Evolutionary conservation across 257 asterid species (phyloP), one percentile per base, ranked within the genome.

Genomic region (Nicotiana knightiana): DNA sequence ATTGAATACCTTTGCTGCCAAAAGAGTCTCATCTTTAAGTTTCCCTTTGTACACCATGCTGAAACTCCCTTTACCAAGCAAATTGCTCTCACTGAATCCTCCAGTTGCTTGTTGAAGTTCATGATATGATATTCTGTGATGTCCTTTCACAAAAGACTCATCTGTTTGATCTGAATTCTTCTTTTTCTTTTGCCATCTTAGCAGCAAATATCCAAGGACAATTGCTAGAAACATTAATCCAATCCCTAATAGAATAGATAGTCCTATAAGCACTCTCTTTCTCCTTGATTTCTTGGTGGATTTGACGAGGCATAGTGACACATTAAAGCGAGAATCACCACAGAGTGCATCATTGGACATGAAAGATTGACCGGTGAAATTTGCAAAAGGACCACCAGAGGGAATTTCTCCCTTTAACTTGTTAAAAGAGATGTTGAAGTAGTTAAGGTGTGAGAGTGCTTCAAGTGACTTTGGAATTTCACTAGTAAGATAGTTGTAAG

Each of bases 1-100:
- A 43, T 82, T 77, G 87, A 85, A 82, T 58, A 85, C 81, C 83
- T 85, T 85, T 12, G 79, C 85, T 5, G 82, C 87, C 35, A 85
- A 37, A 30, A 46, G 70, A 67, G 64, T 58, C 16, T 80, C 70
- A 24, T 76, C 77, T 17, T 30, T 8, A 18, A 81, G 66, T 11
- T 33, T 12, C 35, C 68, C 81, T 77, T 66, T 81, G 57, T 85
- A 85, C 15, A 85, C 82, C 6, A 80, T 67, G 71, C 85, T 82
- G 24, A 65, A 85, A 62, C 37, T 65, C 4, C 87, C 85, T 11
- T 4, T 85, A 35, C 87, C 87, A 18, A 82, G 37, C 67, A 85
- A 48, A 17, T 59, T 85, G 28, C 35, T 63, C 18, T n/a, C 57
- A 17, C 83, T 77, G 55, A 82, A 85, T 3, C 82, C 67, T 26